phyloP scores from a whole-genome alignment of 2,329 filamentous ascomycete species.

The Exophiala sp. region DNA sequence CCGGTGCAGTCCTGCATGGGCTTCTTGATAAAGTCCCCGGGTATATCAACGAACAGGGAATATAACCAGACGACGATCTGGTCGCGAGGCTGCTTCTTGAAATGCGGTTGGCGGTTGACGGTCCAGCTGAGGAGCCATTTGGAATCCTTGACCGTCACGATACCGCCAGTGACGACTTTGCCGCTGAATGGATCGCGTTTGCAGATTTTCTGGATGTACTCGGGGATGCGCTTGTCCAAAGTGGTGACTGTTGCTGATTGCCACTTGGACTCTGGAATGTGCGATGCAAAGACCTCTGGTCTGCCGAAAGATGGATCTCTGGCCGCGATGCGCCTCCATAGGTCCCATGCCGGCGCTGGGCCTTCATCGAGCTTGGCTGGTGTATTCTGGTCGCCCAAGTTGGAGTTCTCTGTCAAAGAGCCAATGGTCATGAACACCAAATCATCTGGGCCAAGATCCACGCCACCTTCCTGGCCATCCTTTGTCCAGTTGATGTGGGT shows the following conservation, averaged over 20 bases:
- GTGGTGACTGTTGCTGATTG: slow-evolving; percentile 42
- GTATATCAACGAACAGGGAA: slow-evolving; percentile 36
- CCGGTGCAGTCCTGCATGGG: slow-evolving; percentile 42
- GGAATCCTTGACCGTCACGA: slow-evolving; percentile 40
- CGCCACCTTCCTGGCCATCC: slow-evolving; percentile 25
- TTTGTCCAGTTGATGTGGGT: slow-evolving; percentile 28
- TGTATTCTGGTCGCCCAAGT: slow-evolving; percentile 35
- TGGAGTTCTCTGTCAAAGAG: slow-evolving; percentile 37
- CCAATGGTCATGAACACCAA: slow-evolving; percentile 41
- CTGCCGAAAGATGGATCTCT: slow-evolving; percentile 38
- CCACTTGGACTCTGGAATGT: slow-evolving; percentile 37
- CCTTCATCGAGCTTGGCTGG: slow-evolving; percentile 31
- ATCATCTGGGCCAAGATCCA: slow-evolving; percentile 32
- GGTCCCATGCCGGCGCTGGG: slow-evolving; percentile 40
- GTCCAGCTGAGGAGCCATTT: slow-evolving; percentile 42
- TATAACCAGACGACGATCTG: slow-evolving; percentile 42
- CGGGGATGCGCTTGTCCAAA: slow-evolving; percentile 13
- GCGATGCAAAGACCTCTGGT: slow-evolving; percentile 41
- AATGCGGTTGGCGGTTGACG: slow-evolving; percentile 43
- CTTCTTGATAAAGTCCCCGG: slow-evolving; percentile 40
- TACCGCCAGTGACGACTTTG: slow-evolving; percentile 34
- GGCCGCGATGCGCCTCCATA: slow-evolving; percentile 41
- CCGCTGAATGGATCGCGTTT: slow-evolving; percentile 32
- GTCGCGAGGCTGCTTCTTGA: slow-evolving; percentile 36
- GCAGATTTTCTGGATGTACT: slow-evolving; percentile 34